Conservation (phyloP, 208 protist species). For the Phytomonas sp. region DNA sequence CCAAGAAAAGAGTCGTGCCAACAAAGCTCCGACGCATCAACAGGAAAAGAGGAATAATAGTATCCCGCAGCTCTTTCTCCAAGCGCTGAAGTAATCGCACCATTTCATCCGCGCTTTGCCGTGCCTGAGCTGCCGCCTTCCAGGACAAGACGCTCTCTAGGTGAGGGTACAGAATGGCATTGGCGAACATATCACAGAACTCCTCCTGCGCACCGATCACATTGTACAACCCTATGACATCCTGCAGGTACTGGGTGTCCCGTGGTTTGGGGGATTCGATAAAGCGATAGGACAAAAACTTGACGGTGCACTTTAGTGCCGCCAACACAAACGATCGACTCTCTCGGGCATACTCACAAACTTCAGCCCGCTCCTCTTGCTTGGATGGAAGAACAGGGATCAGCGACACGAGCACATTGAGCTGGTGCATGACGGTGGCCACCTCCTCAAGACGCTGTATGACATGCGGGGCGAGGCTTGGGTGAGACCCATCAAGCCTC, state of each 20-base stretch:
- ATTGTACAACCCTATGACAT: conserved; percentile 44
- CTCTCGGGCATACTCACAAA: background rate
- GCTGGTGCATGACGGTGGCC: background rate
- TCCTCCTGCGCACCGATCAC: conserved; percentile 24
- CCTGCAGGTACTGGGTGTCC: conserved; percentile 16
- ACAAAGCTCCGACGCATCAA: conserved; percentile 39
- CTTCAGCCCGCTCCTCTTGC: background rate
- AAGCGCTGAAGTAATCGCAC: conserved; percentile 45
- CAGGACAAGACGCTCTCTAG: conserved; percentile 69
- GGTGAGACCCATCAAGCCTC: background rate
- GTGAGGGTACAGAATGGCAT: conserved; percentile 41
- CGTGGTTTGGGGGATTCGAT: background rate
- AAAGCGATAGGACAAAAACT: background rate
- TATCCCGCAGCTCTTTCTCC: conserved; percentile 21
- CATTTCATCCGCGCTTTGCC: conserved; percentile 47
- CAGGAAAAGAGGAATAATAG: conserved; percentile 42
- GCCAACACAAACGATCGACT: background rate
- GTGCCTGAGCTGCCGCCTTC: conserved; percentile 69
- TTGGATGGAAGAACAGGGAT: background rate
- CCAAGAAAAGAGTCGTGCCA: conserved; percentile 23
- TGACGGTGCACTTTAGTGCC: background rate
- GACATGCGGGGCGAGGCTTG: background rate
- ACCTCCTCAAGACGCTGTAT: background rate
- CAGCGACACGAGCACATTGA: background rate
- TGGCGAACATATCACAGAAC: conserved; percentile 55